Evolutionary conservation across 2,329 filamentous ascomycete genomes (phyloP), one percentile per base, ranked within the genome.

Genomic region (Biscogniauxia marginata): DNA sequence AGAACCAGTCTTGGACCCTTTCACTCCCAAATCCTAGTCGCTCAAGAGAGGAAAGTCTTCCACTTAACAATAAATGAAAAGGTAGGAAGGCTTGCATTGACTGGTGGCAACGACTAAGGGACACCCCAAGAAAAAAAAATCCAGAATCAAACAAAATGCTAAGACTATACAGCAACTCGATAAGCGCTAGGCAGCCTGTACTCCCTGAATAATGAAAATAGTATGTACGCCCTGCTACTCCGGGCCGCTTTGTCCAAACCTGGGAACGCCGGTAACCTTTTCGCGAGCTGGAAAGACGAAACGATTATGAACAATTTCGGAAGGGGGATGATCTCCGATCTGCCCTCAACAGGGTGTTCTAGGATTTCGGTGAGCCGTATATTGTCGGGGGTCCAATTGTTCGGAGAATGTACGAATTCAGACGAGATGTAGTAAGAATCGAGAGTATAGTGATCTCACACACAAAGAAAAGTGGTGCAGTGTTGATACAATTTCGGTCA

Each of bases 391-490:
- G n/a, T 39, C 30, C 13, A 39, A 39, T 39, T 5, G n/a, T 39
- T 39, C 30, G 30, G 11, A 39, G 30, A 39, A 16, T 39, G 9
- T 8, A 39, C 30, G 30, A 39, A 39, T 39, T 39, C 30, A 16
- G n/a, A 16, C 30, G 13, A n/a, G 30, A 39, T 39, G 16, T 34
- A 39, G 6, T 8, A n/a, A 39, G 13, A 39, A 39, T 39, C 11
- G 11, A 39, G 30, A 39, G 30, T 39, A 39, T 39, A 39, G 30
- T 39, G n/a, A 39, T 39, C 30, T 39, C 49, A 58, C 52, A 55
- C 54, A 65, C 60, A 65, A 63, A 62, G 49, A 61, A 59, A 61
- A 60, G 43, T 20, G 50, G 44, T 49, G 25, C 22, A 56, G 56
- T 62, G 58, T 54, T 52, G 57, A 58, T 62, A 53, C 50, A 51